These are phyloP conservation scores for Phlebiopsis gigantea DNA, from an alignment of 768 basidiomycete species.

Conservation along the genomic window DNA sequence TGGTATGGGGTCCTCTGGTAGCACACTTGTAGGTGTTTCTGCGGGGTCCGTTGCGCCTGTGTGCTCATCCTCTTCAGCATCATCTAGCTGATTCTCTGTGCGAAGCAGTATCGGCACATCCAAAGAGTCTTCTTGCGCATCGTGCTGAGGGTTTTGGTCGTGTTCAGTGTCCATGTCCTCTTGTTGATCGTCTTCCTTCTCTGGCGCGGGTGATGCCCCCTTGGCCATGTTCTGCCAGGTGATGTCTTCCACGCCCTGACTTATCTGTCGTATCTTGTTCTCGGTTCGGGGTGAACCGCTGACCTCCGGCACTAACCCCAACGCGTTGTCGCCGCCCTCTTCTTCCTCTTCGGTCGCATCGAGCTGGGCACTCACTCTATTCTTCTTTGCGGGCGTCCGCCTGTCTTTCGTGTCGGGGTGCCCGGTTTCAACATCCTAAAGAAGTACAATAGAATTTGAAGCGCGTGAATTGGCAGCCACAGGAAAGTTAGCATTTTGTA, in stretches of 20 bases:
- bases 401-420: conserved; percentile 43
- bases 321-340: conserved; percentile 43
- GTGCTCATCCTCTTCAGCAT: conserved; percentile 19
- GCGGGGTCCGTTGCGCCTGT: conserved; percentile 21
- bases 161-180: conserved; percentile 7
- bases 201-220: conserved; percentile 12
- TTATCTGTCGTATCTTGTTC: conserved; percentile 74
- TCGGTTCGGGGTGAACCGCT: conserved; percentile 63
- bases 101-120: background rate
- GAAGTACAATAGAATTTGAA: conserved; percentile 6
- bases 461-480: background rate
- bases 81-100: conserved; percentile 19
- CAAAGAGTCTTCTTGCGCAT: background rate
- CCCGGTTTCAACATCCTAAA: conserved; percentile 22
- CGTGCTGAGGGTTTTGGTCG: background rate
- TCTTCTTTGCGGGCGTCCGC: conserved; percentile 72
- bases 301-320: background rate
- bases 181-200: conserved; percentile 8
- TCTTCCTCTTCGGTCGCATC: conserved; percentile 49
- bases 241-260: conserved; percentile 74
- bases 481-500: background rate
- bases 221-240: conserved; percentile 55
- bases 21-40: conserved; percentile 20
- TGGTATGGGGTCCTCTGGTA: conserved; percentile 11
- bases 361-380: conserved; percentile 42